Base-by-base conservation (phyloP, 2,329 filamentous ascomycete species). In the Alternaria arbusti region DNA sequence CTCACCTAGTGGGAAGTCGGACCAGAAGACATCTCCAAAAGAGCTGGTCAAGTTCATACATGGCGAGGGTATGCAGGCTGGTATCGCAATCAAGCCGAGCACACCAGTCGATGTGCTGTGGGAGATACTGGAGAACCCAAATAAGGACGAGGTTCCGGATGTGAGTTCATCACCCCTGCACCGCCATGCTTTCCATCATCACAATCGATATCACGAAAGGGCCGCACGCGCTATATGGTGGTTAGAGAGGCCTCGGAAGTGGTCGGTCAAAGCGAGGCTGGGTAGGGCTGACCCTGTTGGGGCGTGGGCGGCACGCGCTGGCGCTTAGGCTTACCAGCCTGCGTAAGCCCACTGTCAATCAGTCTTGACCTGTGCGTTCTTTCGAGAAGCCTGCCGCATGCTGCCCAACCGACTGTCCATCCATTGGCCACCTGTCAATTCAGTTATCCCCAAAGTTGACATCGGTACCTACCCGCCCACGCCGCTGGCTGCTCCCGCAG, bases 51-150 rank as follows among this genome's bases (percentile, higher is more conserved):
- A 88, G 72, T 97, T 95, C 79, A 97, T 99, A 70, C 96, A 99
- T 82, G 89, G 91, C 57, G 86, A 90, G 65, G 94, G 93, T 50
- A 89, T 99, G 86, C 88, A 94, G 73, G 96, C 96, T 8, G 96
- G 96, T 60, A 93, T 99, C 74, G 96, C 96, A 10, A 92, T 99
- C 77, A 99, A 99, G 86, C 96, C 96, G 2, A 90, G 90, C 70
- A 99, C 96, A 1, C 86, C 89, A 4, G 95, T 97, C 8, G 92
- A 97, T 77, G 95, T 99, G 49, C 84, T 99, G 59, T 97, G 92
- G 87, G 93, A 97, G 47, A 91, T 97, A 57, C 82, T 98, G 56
- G 94, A 95, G 71, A 91, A 85, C 72, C 77, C 87, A 3, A 86
- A 92, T 54, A 86, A 88, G 75, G 87, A 88, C 68, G 96, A 97